Percentiles rank a stretch among this genome's conserved stretches.
phyloP scores from a whole-genome alignment of 164 flowering plant species.

The Aristolochia contorta region DNA sequence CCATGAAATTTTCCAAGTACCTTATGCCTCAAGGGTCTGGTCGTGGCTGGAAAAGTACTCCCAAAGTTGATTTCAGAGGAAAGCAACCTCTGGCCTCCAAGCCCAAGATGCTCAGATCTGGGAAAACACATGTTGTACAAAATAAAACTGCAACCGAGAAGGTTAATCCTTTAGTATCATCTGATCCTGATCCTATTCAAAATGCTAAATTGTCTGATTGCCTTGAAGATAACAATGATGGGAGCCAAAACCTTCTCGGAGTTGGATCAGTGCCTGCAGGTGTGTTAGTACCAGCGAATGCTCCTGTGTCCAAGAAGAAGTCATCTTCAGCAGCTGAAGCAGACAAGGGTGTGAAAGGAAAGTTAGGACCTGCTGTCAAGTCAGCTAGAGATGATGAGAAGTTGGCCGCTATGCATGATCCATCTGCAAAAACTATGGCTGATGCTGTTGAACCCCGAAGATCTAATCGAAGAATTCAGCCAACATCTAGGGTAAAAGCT shows the following conservation, averaged over 20 bases:
- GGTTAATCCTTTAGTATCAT: conserved; percentile 17
- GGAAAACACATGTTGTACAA: conserved; percentile 29
- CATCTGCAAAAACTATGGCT: conserved; percentile 25
- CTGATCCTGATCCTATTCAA: conserved; percentile 15
- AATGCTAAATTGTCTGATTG: conserved; percentile 26
- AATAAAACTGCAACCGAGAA: conserved; percentile 33
- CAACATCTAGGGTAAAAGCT: conserved; percentile 77
- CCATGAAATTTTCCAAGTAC: conserved; percentile 40
- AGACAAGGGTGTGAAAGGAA: conserved; percentile 37
- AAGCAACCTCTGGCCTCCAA: conserved; percentile 41
- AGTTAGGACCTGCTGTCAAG: conserved; percentile 40
- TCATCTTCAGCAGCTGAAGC: conserved; percentile 25
- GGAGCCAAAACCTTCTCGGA: conserved; percentile 21
- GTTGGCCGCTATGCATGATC: conserved; percentile 24
- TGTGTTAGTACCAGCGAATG: conserved; percentile 26
- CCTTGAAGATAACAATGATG: conserved; percentile 25
- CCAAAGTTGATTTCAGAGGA: conserved; percentile 48
- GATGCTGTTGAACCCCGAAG: conserved; percentile 69
- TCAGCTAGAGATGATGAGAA: conserved; percentile 36
- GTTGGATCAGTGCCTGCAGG: conserved; percentile 26
- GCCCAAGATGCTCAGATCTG: conserved; percentile 38
- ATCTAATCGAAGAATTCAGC: conserved; percentile 91
- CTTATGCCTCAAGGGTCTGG: conserved; percentile 58
- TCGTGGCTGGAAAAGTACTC: conserved; percentile 42
- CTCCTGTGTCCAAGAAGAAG: conserved; percentile 29